Conservation (phyloP, 2,329 filamentous ascomycete genomes). For the Penicillium hordei region DNA sequence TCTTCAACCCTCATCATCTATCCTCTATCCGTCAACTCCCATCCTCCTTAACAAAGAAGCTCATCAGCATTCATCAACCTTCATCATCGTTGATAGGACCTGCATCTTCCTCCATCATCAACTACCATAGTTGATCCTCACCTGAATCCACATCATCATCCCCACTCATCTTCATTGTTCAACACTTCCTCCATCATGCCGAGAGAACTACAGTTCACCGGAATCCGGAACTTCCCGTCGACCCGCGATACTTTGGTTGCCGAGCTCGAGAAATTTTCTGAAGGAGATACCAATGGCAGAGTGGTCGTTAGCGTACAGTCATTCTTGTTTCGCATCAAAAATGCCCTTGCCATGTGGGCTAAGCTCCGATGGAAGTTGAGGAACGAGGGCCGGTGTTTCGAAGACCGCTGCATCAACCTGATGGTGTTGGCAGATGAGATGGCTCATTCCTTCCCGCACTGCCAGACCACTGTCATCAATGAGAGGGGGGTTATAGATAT, state of each 20-base stretch:
- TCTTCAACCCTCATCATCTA: background rate
- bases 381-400: background rate
- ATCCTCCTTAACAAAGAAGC: too few relatives aligned
- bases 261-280: background rate
- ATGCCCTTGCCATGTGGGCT: background rate
- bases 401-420: background rate
- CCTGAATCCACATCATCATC: too few relatives aligned
- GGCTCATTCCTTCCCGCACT: rapidly evolving
- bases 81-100: too few relatives aligned
- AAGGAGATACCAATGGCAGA: background rate
- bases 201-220: background rate
- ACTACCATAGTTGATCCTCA: too few relatives aligned
- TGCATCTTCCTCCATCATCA: too few relatives aligned
- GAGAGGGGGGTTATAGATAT: rapidly evolving
- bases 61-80: background rate
- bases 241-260: background rate
- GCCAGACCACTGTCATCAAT: background rate
- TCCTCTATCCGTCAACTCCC: too few relatives aligned
- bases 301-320: background rate
- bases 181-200: background rate
- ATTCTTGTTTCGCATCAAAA: background rate
- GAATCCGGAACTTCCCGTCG: background rate
- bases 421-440: background rate
- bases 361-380: background rate
- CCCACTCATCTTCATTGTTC: background rate